Evolutionary conservation across 257 asterid species (phyloP).

Genomic region (Craterostigma plantagineum): DNA sequence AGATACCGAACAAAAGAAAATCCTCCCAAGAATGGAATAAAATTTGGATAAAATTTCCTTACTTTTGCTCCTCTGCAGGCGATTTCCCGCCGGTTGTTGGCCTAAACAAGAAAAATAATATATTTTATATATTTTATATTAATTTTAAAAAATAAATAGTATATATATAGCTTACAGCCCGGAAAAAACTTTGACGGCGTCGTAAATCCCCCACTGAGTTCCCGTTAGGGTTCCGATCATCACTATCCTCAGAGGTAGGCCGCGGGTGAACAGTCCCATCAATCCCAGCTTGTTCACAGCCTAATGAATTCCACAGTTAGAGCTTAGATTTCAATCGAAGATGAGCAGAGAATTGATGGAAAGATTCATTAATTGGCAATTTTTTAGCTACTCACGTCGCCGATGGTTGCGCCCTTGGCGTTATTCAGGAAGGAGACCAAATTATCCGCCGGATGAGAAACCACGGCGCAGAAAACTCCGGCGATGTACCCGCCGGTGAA

Average conservation of each 20-base stretch:
- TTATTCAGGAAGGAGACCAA: slow-evolving; percentile 86
- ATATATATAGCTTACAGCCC: slow-evolving; percentile 51
- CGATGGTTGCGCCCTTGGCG: slow-evolving; percentile 84
- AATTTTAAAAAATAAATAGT: no score
- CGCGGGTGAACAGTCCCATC: slow-evolving; percentile 67
- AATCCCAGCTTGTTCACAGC: slow-evolving; percentile 74
- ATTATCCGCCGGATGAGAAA: slow-evolving; percentile 86
- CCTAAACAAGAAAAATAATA: no score
- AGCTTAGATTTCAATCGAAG: no score
- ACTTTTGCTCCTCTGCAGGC: no score
- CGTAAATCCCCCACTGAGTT: slow-evolving; percentile 97
- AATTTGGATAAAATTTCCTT: no score
- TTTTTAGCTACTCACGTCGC: slow-evolving; percentile 45
- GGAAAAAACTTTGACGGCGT: slow-evolving; percentile 80
- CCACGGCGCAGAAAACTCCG: slow-evolving; percentile 73
- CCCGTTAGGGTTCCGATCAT: slow-evolving; percentile 98
- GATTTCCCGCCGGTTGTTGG: no score
- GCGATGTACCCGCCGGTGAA: slow-evolving; percentile 83
- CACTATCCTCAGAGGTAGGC: slow-evolving; percentile 87
- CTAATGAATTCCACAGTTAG: slow-evolving; percentile 11
- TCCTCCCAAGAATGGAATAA: no score
- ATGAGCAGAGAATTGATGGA: no score
- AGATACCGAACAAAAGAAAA: no score
- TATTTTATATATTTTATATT: no score
- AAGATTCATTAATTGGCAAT: no score